Evolutionary conservation across 148 eudicot species (phyloP), one percentile per base, ranked within the genome.

Genomic region (Mesembryanthemum crystallinum): DNA sequence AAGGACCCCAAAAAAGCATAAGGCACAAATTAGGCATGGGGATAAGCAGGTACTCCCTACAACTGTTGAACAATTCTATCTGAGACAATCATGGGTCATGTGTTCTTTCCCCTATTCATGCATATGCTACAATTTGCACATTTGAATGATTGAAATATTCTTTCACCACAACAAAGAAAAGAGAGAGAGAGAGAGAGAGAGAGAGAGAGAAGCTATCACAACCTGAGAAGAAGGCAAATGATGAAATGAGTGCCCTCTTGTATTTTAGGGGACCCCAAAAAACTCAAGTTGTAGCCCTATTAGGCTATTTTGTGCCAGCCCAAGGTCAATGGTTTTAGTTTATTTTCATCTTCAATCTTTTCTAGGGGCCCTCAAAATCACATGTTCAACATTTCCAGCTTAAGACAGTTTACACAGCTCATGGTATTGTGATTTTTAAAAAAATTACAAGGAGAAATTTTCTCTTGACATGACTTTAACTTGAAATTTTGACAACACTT

Each of bases 401-500:
- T 1, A 4, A 13, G 29, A 9, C 8, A 28, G 14, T 35, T 7
- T 65, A 65, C 37, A 64, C 4, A 35, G 67, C 35, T 45, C 49
- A 45, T 45, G 11, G 12, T 11, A 13, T 45, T 64, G 45, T 65
- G 49, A 37, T 65, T 65, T 65, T 21, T 35, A 65, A 3, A 8
- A 7, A 15, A 33, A 21, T 64, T 33, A 33, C 43, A 67, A 23
- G 71, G 21, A 43, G 25, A 67, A 23, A 42, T 43, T 54, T 67
- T 13, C 32, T 67, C 25, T 67, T 43, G 54, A 67, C 32, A 67
- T 28, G 71, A 67, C 54, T 14, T 42, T 67, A n/a, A 54, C 71
- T 67, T 67, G 71, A 67, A 24, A 9, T 23, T n/a, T n/a, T 25
- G 71, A 67, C 71, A 42, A 67, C 9, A 65, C 69, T 65, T 65